Evolutionary conservation across 2,329 filamentous ascomycete species (phyloP), one percentile per base, ranked within the genome.

Genomic region (Dendrostoma leiphaemia): DNA sequence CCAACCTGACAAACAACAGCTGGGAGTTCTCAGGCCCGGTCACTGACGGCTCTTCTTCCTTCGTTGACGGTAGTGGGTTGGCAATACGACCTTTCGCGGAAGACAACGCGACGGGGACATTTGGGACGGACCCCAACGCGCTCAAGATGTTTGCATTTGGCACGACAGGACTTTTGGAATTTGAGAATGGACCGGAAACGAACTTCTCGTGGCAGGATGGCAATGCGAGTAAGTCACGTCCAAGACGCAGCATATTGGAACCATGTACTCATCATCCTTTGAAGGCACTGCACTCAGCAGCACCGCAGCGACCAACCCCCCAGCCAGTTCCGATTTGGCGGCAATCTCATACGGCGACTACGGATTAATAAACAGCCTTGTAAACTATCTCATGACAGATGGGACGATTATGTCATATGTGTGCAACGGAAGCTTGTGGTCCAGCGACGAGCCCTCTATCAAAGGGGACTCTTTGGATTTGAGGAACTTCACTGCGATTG

Each of bases 341-440:
- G 48, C 46, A 9, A 31, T 45, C 15, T 49, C 52, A 13, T 49
- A 49, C 24, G 52, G 52, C 21, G 19, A 49, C 5, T 29, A 49
- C 24, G 52, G 46, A 15, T 45, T 47, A 38, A 54, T 46, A 1
- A 49, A 50, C 31, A 37, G 24, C 17, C 40, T 54, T 8, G 52
- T 50, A 10, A 43, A 26, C 38, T 50, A 40, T 45, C 46, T 50
- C 38, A 23, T 46, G 13, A 34, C 52, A 3, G 38, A 35, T 28
- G 46, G 38, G 9, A 23, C 52, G 3, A n/a, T 48, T 21, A 29
- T 45, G n/a, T 34, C 34, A 21, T 24, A 46, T 32, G 24, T 26
- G 17, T 47, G 31, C 26, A 46, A 51, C 32, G 28, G 21, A 34
- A 41, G 19, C 6, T 19, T 6, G 4, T 50, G 53, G 48, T 21